Base-by-base conservation (phyloP, 257 asterid genomes). In the Misopates orontium region DNA sequence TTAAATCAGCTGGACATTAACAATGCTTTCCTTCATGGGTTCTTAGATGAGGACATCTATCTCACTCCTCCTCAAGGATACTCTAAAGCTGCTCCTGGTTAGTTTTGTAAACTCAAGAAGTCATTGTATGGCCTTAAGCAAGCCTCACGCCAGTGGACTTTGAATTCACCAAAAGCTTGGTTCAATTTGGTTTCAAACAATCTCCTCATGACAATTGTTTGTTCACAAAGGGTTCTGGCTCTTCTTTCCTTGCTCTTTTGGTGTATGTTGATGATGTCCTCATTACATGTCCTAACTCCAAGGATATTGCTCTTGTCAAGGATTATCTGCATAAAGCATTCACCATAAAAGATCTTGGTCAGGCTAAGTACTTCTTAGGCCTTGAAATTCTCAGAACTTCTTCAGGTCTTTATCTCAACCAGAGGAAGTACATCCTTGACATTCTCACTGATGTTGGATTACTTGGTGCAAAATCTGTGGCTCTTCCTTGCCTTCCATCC, bases 181-280 rank as follows among this genome's bases (percentile, higher is more conserved):
- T 0, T 1, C 0, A 1, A 0, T 0, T 63, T 63, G 71, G 66
- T 0, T 63, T 63, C 1, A 18, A 0, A 0, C 66, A 71, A 1
- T 25, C 60, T 0, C 0, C 2, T 0, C 3, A 21, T 41, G 60
- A 64, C 15, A 39, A 63, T 10, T 63, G 60, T 1, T 8, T 71
- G 0, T 63, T 71, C 4, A 18, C 19, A 0, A 62, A 22, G 20
- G 10, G 3, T 0, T 5, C 24, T 0, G 11, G 11, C 6, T 4
- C 0, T 0, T 1, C 3, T 1, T 17, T 62, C 2, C 5, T 32
- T 3, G 24, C 24, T 0, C 8, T 55, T 0, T 9, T 71, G 0
- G 36, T 71, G 0, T 45, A 55, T 55, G 65, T 71, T 0, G 75
- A 62, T 62, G 70, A 71, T 18, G 50, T 71, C 0, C 9, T 68